Evolutionary conservation across 179 eudicot species (phyloP), one percentile per base, ranked within the genome.

Genomic region (Silene coronaria): DNA sequence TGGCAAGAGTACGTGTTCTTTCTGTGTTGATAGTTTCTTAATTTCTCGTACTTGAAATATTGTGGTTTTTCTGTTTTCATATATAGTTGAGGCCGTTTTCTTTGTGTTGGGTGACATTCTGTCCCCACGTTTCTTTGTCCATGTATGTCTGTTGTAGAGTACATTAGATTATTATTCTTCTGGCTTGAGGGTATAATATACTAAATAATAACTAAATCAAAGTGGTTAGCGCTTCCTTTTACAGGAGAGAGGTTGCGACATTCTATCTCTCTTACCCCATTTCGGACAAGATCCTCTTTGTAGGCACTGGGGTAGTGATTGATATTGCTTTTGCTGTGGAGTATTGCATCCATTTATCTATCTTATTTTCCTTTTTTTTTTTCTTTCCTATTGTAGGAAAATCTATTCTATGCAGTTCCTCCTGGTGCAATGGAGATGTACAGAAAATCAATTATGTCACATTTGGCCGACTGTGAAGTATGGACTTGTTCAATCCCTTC

Each of bases 401-500:
- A 83, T 74, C 91, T 95, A 71, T 88, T 90, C 73, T 92, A 92
- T 74, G 70, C 78, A 59, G 91, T 89, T 74, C 93, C 88, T 70
- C 82, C 84, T 79, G 96, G 96, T 69, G 88, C 95, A 26, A 88
- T 90, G 86, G 95, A 86, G 75, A 75, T 84, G 67, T 95, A 95
- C 76, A 86, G 87, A 76, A 88, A 77, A 70, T 88, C 95, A 57
- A 82, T 95, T 75, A 95, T 88, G 78, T 86, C 88, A 32, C 85
- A 85, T 85, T 57, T 88, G 77, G 69, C 71, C 46, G 82, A 80
- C 32, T 79, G 53, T 74, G 91, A 93, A 97, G 99, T 93, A 90
- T 53, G 69, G 38, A 24, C 73, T 16, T 9, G 17, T 60, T 58
- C 66, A 51, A 53, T 28, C 53, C n/a, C 60, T 74, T 42, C 28